Evolutionary conservation across 345 rosid species (phyloP), one percentile per base, ranked within the genome.

Genomic region (Combretum micranthum): DNA sequence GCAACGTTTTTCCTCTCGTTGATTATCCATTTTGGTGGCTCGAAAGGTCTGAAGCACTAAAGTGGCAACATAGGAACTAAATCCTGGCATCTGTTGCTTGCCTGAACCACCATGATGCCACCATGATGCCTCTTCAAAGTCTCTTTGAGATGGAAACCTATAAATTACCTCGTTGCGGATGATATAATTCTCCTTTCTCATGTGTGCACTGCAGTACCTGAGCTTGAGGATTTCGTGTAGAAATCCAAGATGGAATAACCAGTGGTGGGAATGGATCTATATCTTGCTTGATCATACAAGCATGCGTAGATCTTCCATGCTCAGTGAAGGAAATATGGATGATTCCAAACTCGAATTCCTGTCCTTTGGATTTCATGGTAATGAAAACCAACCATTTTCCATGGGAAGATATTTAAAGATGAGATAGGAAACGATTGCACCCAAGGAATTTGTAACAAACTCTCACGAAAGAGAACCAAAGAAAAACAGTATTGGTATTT

Each of bases 81-180:
- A 86, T 23, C 77, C 73, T 48, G 67, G n/a, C 71, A 69, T 64
- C 65, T 65, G 80, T 79, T 9, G 82, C 84, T 62, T 60, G 67
- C 3, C 45, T 59, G 65, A 86, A 83, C 83, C 83, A 80, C 65
- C 62, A 10, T 39, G 84, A 25, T 17, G 83, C 95, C 59, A n/a
- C n/a, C n/a, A n/a, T n/a, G n/a, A n/a, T n/a, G n/a, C n/a, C n/a
- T 73, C 77, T 57, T 60, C 60, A 18, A 12, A 52, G 49, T 64
- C 64, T 60, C 92, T 85, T 6, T 44, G 62, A 66, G 68, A 47
- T 1, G 83, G 77, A 55, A 72, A 57, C 48, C 90, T 86, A 20
- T 72, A 70, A 44, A 83, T 67, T 48, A 89, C 53, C 32, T 80
- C 75, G 54, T 86, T 89, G 92, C 95, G 86, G 61, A 92, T 74